phyloP scores from a whole-genome alignment of 148 eudicot species.

The Bassia scoparia region DNA sequence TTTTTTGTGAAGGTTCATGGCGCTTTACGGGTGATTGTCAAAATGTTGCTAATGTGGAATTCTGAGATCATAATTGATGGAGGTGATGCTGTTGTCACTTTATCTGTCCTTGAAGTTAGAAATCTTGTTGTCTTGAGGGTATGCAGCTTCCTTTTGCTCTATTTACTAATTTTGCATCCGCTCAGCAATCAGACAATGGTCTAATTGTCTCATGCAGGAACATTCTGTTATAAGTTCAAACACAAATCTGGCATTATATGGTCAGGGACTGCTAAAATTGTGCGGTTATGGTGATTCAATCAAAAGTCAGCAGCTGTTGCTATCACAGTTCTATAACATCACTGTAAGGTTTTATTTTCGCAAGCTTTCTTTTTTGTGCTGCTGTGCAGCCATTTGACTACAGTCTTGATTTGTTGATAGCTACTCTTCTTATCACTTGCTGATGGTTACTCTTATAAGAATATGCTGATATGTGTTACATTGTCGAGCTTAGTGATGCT shows the following conservation, averaged over 20 bases:
- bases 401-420: background rate
- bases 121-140: slow-evolving; percentile 79
- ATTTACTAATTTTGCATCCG: background rate
- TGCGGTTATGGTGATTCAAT: slow-evolving; percentile 77
- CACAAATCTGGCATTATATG: slow-evolving; percentile 70
- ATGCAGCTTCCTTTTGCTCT: slow-evolving; percentile 4
- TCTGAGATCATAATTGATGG: slow-evolving; percentile 67
- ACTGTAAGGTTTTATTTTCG: slow-evolving; percentile 49
- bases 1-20: slow-evolving; percentile 66
- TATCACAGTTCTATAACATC: slow-evolving; percentile 74
- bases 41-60: slow-evolving; percentile 85
- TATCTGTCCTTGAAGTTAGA: slow-evolving; percentile 73
- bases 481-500: background rate
- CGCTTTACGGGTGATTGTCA: slow-evolving; percentile 68
- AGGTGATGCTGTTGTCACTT: slow-evolving; percentile 49
- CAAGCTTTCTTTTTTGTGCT: background rate
- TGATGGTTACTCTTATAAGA: background rate
- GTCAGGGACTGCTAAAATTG: slow-evolving; percentile 68
- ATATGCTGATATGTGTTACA: background rate
- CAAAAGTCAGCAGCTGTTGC: slow-evolving; percentile 69
- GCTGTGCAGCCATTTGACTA: background rate
- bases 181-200: slow-evolving; percentile 10
- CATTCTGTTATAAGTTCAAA: slow-evolving; percentile 66
- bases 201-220: slow-evolving; percentile 45
- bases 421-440: background rate